phyloP scores from a whole-genome alignment of 495 filamentous ascomycete genomes.

The Cryomyces antarcticus region DNA sequence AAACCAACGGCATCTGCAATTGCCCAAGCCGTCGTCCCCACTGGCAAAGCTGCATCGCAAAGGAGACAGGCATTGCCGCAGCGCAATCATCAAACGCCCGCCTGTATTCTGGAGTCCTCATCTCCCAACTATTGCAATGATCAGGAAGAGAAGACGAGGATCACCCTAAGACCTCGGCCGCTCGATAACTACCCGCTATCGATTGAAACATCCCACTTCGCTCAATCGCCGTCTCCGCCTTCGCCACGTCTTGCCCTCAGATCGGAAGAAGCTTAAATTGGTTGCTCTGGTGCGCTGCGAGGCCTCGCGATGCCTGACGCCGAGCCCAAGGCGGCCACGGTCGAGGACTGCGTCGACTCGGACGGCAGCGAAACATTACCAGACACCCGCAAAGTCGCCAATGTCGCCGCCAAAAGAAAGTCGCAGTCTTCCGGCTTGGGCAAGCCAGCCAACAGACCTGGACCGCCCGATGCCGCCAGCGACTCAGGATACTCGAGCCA shows the following conservation, averaged over 20 bases:
- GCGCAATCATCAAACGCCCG: too few species aligned
- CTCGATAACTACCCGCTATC: too few species aligned
- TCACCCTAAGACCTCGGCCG: too few species aligned
- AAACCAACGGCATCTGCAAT: too few species aligned
- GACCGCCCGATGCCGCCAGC: slow-evolving; percentile 27
- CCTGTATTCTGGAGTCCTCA: too few species aligned
- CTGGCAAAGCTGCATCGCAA: too few species aligned
- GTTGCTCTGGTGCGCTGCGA: neutral
- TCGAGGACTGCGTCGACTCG: slow-evolving; percentile 35
- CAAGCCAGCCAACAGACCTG: slow-evolving; percentile 5
- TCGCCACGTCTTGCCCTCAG: neutral
- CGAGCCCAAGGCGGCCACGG: slow-evolving; percentile 22
- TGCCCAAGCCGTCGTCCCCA: too few species aligned
- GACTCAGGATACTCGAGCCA: slow-evolving; percentile 49
- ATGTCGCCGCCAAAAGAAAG: slow-evolving; percentile 29
- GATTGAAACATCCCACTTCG: neutral
- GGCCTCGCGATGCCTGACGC: neutral
- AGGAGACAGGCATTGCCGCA: too few species aligned
- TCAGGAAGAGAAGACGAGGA: too few species aligned
- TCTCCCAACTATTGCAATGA: too few species aligned
- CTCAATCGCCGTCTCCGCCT: neutral
- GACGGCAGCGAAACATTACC: slow-evolving; percentile 26
- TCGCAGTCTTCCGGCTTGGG: slow-evolving; percentile 22
- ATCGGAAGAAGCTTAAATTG: neutral
- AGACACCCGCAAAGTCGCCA: slow-evolving; percentile 30